Conservation (phyloP, 805 yeast species). For the Candida tallmaniae region DNA sequence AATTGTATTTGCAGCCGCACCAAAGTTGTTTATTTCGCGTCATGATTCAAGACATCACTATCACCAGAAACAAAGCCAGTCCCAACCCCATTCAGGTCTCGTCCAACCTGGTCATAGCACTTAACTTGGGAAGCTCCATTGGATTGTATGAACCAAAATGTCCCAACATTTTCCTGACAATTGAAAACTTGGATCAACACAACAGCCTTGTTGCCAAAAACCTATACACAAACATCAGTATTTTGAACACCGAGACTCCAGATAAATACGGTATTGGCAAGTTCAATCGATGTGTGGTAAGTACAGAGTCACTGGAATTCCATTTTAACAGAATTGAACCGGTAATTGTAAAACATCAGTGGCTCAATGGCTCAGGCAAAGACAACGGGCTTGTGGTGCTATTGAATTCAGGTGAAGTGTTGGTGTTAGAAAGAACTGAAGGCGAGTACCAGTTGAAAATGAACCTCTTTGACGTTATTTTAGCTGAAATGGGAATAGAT, state of each 20-base stretch:
- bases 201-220: slow-evolving; percentile 14
- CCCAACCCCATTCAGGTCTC: slow-evolving; percentile 31
- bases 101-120: slow-evolving; percentile 30
- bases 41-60: slow-evolving; percentile 11
- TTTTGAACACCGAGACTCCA: slow-evolving; percentile 24
- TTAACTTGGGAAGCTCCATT: slow-evolving; percentile 29
- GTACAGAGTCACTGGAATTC: slow-evolving; percentile 24
- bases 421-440: slow-evolving; percentile 25
- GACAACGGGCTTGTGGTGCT: slow-evolving; percentile 30
- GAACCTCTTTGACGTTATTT: slow-evolving; percentile 23
- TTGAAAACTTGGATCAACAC: slow-evolving; percentile 8
- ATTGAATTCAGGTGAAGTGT: slow-evolving; percentile 34
- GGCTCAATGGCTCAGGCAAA: slow-evolving; percentile 23
- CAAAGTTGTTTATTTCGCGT: too few species aligned
- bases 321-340: slow-evolving; percentile 28
- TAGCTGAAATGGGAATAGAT: slow-evolving; percentile 17
- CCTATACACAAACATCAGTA: slow-evolving; percentile 20
- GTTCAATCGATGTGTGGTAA: slow-evolving; percentile 20
- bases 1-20: too few species aligned
- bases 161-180: slow-evolving; percentile 27
- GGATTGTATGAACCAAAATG: slow-evolving; percentile 35
- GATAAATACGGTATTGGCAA: slow-evolving; percentile 27
- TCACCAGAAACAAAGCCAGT: slow-evolving; percentile 7
- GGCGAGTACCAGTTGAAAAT: slow-evolving; percentile 21
- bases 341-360: slow-evolving; percentile 31